Evolutionary conservation across 495 filamentous ascomycete species (phyloP).

Genomic region (Aspergillus cavernicola): DNA sequence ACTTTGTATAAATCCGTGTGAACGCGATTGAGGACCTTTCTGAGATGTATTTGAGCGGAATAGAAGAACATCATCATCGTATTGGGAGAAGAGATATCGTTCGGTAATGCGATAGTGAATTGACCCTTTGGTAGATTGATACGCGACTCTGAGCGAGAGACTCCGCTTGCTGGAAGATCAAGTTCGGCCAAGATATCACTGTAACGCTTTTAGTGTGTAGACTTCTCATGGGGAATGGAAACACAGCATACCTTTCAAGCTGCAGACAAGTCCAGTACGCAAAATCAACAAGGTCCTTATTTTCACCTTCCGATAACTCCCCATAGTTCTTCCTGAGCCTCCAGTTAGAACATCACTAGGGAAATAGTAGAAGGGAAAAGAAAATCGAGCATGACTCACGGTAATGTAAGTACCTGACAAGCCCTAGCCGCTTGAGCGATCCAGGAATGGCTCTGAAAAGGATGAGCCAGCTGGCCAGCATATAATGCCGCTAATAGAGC

Average conservation of each 20-base stretch:
- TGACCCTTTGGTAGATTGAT: slow-evolving; percentile 58
- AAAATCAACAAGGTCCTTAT: slow-evolving; percentile 59
- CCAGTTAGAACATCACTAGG: not conserved
- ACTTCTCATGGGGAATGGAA: not conserved
- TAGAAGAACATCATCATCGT: slow-evolving; percentile 71
- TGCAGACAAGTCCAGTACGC: slow-evolving; percentile 95
- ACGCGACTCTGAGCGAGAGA: slow-evolving; percentile 66
- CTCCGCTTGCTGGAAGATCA: slow-evolving; percentile 72
- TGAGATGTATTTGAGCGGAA: slow-evolving; percentile 76
- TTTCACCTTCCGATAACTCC: slow-evolving; percentile 20
- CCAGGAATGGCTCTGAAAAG: slow-evolving; percentile 87
- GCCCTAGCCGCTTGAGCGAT: slow-evolving; percentile 75
- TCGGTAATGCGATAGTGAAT: slow-evolving; percentile 30
- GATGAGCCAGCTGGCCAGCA: slow-evolving; percentile 78
- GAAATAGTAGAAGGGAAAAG: not conserved
- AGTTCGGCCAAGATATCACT: slow-evolving; percentile 93
- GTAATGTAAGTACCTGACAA: slow-evolving; percentile 72
- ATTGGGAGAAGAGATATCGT: slow-evolving; percentile 30
- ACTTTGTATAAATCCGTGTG: slow-evolving; percentile 78
- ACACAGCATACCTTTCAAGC: slow-evolving; percentile 70
- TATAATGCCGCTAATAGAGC: slow-evolving; percentile 84
- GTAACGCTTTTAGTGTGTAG: not conserved
- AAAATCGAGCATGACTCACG: too few relatives aligned
- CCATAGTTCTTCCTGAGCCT: slow-evolving; percentile 32
- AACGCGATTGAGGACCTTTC: slow-evolving; percentile 79